Evolutionary conservation across 371 early-diverging fungal genomes (phyloP), one percentile per base, ranked within the genome.

Genomic region (Lichtheimia corymbifera): DNA sequence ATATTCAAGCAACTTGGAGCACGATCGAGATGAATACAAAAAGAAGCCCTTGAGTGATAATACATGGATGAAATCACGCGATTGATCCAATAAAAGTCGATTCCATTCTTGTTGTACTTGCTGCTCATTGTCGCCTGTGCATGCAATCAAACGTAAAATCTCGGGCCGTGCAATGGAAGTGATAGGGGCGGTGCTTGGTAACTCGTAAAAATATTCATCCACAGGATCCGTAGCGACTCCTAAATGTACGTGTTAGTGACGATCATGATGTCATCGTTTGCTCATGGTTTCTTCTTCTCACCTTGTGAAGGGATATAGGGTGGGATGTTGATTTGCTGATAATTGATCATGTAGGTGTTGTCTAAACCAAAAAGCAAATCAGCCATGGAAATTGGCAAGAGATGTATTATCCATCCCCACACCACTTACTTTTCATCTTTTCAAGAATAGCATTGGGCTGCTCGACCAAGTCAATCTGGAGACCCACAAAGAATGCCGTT

Each of bases 401-500:
- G 2, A 22, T 22, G 47, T n/a, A n/a, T n/a, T n/a, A n/a, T n/a
- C n/a, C 6, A 2, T 47, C 6, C n/a, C 6, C 7, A 11, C 4
- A n/a, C n/a, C 2, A 47, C n/a, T 58, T 43, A 74, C 74, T 61
- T 52, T 76, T 76, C 83, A 85, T 79, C 45, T 82, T 78, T 24
- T 79, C 76, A 49, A 90, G 61, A 58, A 89, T 88, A 12, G 84
- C 83, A 64, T 87, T 83, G 27, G 90, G 88, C 58, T 89, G 89
- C 44, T 86, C 86, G 2, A 91, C 85, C 35, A 91, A 62, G 63
- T 90, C 90, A 1, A 88, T 83, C 67, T 90, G 90, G 50, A 91
- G 83, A 9, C 89, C 91, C 55, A 91, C 87, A 77, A 85, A 88
- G 58, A 80, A 86, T n/a, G 77, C 68, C 12, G 84, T 65, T 27